These are phyloP conservation scores for Leucosporidium yakuticum DNA, from an alignment of 768 basidiomycete species.

Conservation along the genomic window DNA sequence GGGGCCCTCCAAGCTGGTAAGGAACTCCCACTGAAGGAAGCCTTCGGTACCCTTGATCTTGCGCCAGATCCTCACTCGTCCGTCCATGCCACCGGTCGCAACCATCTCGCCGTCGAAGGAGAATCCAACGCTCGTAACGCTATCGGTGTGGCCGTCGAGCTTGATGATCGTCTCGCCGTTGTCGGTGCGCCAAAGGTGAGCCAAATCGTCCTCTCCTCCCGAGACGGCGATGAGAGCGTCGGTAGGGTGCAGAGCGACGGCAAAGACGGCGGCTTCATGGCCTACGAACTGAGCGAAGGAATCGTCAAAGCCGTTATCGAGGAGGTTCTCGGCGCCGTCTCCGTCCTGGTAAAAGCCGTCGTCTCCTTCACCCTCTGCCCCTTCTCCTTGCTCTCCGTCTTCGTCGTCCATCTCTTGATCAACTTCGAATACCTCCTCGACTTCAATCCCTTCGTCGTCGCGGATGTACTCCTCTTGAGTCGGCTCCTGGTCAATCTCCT, in stretches of 20 bases:
- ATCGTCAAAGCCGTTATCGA: slow-evolving; percentile 43
- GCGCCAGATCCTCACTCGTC: slow-evolving; percentile 84
- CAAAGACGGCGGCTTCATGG: slow-evolving; percentile 75
- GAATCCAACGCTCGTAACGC: slow-evolving; percentile 72
- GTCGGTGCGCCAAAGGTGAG: slow-evolving; percentile 85
- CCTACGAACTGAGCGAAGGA: slow-evolving; percentile 24
- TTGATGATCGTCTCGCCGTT: slow-evolving; percentile 73
- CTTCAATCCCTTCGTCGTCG: slow-evolving; percentile 55
- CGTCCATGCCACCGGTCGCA: slow-evolving; percentile 97
- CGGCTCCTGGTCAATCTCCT: neutral
- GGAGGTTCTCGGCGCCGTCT: slow-evolving; percentile 40
- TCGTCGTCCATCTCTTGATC: slow-evolving; percentile 48
- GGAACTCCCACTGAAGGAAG: slow-evolving; percentile 82
- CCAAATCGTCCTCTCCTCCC: slow-evolving; percentile 91
- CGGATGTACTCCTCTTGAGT: slow-evolving; percentile 18
- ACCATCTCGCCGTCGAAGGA: slow-evolving; percentile 85
- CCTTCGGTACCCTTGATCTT: slow-evolving; percentile 49
- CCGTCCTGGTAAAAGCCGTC: slow-evolving; percentile 69
- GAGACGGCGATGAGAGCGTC: slow-evolving; percentile 72
- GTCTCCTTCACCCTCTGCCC: slow-evolving; percentile 15
- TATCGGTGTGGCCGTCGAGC: slow-evolving; percentile 88
- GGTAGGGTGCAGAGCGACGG: slow-evolving; percentile 74
- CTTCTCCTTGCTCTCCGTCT: slow-evolving; percentile 60
- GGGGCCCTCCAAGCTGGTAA: slow-evolving; percentile 85
- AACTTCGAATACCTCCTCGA: slow-evolving; percentile 21